phyloP scores from a whole-genome alignment of 2,329 filamentous ascomycete genomes.

The Paramyrothecium sp. region DNA sequence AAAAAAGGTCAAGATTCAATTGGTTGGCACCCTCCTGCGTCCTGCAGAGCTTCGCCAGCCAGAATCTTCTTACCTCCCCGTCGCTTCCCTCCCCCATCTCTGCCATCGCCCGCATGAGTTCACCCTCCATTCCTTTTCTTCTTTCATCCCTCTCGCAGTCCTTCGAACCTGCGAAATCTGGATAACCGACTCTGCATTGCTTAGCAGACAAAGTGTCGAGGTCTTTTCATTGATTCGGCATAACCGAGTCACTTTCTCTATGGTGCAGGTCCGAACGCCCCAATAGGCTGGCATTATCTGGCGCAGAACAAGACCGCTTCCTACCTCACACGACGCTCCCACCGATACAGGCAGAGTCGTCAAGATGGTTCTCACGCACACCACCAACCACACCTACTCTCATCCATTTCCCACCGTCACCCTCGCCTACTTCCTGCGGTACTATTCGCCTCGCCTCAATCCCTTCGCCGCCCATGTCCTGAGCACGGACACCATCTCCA shows the following conservation, averaged over 20 bases:
- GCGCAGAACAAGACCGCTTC: too few species aligned
- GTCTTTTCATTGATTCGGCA: too few species aligned
- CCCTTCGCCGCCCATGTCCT: slow-evolving; percentile 81
- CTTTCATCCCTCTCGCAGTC: slow-evolving; percentile 19
- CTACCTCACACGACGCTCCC: too few species aligned
- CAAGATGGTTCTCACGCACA: slow-evolving; percentile 61
- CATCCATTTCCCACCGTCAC: slow-evolving; percentile 84
- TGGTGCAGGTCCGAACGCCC: too few species aligned
- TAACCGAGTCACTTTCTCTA: slow-evolving; percentile 12
- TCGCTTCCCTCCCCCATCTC: slow-evolving; percentile 6
- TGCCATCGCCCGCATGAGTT: neutral
- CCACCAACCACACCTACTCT: slow-evolving; percentile 69
- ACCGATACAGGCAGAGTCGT: neutral
- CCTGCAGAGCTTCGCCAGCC: neutral
- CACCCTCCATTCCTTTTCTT: slow-evolving; percentile 3
- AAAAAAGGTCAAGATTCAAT: neutral
- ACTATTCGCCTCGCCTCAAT: slow-evolving; percentile 69
- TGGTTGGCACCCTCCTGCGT: neutral
- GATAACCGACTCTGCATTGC: neutral
- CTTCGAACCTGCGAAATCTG: slow-evolving; percentile 14
- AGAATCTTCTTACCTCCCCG: slow-evolving; percentile 7
- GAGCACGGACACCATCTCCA: slow-evolving; percentile 79
- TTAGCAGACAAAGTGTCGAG: too few species aligned
- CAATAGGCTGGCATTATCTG: too few species aligned
- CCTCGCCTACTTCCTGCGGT: slow-evolving; percentile 85